phyloP scores from a whole-genome alignment of 2,329 filamentous ascomycete genomes.

The Didymella sp. region DNA sequence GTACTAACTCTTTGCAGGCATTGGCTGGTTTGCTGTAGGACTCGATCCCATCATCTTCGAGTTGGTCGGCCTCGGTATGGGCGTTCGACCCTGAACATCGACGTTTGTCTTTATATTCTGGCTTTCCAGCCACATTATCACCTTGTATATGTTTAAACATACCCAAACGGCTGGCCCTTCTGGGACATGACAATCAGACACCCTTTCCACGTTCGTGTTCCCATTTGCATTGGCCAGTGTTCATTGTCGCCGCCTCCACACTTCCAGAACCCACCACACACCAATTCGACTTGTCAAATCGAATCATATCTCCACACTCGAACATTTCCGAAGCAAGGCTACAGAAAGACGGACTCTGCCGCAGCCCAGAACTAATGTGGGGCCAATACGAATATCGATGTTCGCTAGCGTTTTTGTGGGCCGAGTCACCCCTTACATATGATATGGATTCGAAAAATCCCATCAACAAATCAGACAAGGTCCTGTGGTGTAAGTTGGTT shows the following conservation, averaged over 20 bases:
- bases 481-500: too few species aligned
- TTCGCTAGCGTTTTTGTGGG: conserved; percentile 8
- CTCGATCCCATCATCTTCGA: conserved; percentile 77
- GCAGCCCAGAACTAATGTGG: not conserved
- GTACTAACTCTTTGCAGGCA: conserved; percentile 62
- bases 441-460: too few species aligned
- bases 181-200: conserved; percentile 6
- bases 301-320: not conserved
- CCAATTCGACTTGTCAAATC: not conserved
- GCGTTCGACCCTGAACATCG: conserved; percentile 17
- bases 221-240: not conserved
- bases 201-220: not conserved
- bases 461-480: too few species aligned
- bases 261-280: too few species aligned
- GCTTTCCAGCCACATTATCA: not conserved
- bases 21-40: conserved; percentile 81
- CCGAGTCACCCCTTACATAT: not conserved
- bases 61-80: conserved; percentile 59
- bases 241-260: not conserved
- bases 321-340: not conserved
- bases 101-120: not conserved
- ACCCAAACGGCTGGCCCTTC: conserved; percentile 5
- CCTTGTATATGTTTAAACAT: conserved; percentile 4
- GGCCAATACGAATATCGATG: conserved; percentile 8
- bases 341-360: not conserved